Base-by-base conservation (phyloP, 1,139 yeast species). In the Hyphopichia fennica region DNA sequence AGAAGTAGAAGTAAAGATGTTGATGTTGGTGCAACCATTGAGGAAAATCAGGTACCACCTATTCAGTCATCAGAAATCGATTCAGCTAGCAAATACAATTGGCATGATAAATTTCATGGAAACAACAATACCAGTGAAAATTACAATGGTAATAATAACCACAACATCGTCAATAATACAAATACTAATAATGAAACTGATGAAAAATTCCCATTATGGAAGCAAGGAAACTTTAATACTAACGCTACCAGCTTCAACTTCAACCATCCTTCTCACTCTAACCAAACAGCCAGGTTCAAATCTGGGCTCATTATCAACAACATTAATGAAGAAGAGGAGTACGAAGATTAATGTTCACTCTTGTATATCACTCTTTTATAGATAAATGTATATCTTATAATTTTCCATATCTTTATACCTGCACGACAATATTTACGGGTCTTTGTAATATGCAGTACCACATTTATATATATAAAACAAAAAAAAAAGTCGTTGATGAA, bases 251-350 rank as follows among this genome's bases (percentile, higher is more conserved):
- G n/a, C 15, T 14, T 14, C n/a, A 15, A 30, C 20, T n/a, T 33
- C 17, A n/a, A n/a, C 7, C 34, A 37, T n/a, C 32, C 32, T 6
- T n/a, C 27, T 18, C 40, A 23, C 16, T 25, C 35, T 7, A 27
- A 18, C 17, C 38, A n/a, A 5, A 4, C 35, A 15, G 13, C 34
- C 14, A 30, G 35, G 16, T 33, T 34, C 34, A 28, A 18, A 11
- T 16, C 37, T 6, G 41, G 34, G 3, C n/a, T n/a, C n/a, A n/a
- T n/a, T 11, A 25, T 25, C 3, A 20, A 7, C 7, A 27, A 45
- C 14, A 53, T 55, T 33, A 50, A 47, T 34, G 58, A 56, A 28
- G 61, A 57, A 40, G 61, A 54, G 37, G 57, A 56, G 30, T 60
- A 50, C 18, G 59, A 54, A 22, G 52, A 49, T n/a, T 41, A 41